Evolutionary conservation across 1,284 basidiomycete genomes (phyloP).

Genomic region (Moesziomyces sp.): DNA sequence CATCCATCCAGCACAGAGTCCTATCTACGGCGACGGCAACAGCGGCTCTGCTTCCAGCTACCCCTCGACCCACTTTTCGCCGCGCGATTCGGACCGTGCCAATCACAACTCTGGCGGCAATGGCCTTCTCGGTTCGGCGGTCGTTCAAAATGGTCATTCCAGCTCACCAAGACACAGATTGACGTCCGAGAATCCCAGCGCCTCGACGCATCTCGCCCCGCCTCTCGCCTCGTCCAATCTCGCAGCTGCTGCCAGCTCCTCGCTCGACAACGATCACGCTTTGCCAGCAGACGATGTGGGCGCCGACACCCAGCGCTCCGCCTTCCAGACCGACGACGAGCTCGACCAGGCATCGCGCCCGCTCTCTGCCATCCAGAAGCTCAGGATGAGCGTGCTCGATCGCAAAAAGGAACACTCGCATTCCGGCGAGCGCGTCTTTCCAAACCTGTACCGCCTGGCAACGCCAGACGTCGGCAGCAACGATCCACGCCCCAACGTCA

Average conservation of each 20-base stretch:
- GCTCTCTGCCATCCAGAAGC: conserved; percentile 32
- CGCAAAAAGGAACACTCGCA: conserved; percentile 28
- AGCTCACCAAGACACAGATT: conserved; percentile 9
- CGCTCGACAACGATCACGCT: conserved; percentile 2
- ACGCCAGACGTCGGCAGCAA: conserved; percentile 34
- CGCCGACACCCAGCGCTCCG: conserved; percentile 3
- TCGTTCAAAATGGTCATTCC: background rate
- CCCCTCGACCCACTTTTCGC: conserved; percentile 20
- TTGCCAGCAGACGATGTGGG: conserved; percentile 13
- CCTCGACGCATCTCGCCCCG: background rate
- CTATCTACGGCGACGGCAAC: conserved; percentile 17
- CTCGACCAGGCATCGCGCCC: conserved; percentile 27
- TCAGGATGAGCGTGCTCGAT: conserved; percentile 34
- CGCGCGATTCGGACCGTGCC: conserved; percentile 12
- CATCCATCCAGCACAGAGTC: conserved; percentile 7
- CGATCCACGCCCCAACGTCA: conserved; percentile 34
- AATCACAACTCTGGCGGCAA: conserved; percentile 1
- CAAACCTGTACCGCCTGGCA: conserved; percentile 32
- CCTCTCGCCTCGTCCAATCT: background rate
- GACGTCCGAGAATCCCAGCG: background rate
- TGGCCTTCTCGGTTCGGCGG: conserved; percentile 6
- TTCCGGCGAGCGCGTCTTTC: conserved; percentile 20
- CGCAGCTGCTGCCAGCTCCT: background rate
- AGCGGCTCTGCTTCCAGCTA: conserved; percentile 12
- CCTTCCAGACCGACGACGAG: conserved; percentile 30